Percentiles rank a stretch among this genome's conserved stretches.
phyloP scores from a whole-genome alignment of 2,329 filamentous ascomycete genomes.

The Sporothrix brasiliensis region DNA sequence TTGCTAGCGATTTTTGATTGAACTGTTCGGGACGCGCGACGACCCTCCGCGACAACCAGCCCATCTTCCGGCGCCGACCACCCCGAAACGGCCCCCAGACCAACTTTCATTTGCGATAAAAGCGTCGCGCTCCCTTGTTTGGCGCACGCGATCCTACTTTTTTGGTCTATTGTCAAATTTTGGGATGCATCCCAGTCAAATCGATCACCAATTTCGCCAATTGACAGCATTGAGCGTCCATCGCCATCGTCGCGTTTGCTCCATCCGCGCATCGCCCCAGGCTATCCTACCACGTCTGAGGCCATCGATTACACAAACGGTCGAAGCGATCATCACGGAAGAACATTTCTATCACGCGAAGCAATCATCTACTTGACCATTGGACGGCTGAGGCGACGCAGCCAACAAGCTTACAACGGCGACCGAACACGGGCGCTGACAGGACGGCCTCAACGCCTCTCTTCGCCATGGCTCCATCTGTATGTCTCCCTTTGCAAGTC shows the following conservation, averaged over 20 bases:
- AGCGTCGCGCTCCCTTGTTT: background rate
- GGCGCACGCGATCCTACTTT: background rate
- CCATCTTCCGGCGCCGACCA: background rate
- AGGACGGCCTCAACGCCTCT: background rate
- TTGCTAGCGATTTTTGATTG: slow-evolving; percentile 16
- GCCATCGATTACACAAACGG: background rate
- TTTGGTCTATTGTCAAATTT: background rate
- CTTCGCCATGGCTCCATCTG: slow-evolving; percentile 29
- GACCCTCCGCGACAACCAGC: slow-evolving; percentile 12
- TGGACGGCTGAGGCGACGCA: background rate
- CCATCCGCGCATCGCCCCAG: slow-evolving; percentile 2
- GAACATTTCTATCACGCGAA: background rate
- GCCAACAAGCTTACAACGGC: background rate
- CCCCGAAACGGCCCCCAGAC: background rate
- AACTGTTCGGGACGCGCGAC: slow-evolving; percentile 15
- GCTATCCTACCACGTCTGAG: background rate
- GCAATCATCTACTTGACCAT: too few species aligned
- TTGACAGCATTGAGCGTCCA: slow-evolving; percentile 7
- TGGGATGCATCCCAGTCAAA: slow-evolving; percentile 17
- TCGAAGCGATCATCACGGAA: background rate
- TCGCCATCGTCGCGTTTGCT: slow-evolving; percentile 20
- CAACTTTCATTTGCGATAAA: background rate
- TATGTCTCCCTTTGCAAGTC: background rate
- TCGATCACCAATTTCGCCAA: background rate
- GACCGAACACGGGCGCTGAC: background rate